These are phyloP conservation scores for Apostasia shenzhenica DNA, from an alignment of 106 monocot genomes.

Conservation along the genomic window DNA sequence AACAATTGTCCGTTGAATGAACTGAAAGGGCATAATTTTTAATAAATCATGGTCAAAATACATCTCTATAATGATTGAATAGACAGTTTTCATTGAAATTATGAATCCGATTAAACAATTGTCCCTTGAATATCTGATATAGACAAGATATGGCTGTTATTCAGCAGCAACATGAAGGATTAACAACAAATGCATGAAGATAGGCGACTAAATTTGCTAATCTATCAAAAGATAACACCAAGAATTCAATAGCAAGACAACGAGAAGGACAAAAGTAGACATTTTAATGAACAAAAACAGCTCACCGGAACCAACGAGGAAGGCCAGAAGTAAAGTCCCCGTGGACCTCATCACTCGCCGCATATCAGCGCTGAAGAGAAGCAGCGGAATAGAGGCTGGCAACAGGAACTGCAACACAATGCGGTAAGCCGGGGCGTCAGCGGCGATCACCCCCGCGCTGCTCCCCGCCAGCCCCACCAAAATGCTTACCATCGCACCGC, in stretches of 20 bases:
- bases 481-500: slow-evolving; percentile 63
- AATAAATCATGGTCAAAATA: no score
- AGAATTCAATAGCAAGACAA: not conserved
- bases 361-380: slow-evolving; percentile 77
- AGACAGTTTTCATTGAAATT: no score
- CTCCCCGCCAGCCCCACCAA: slow-evolving; percentile 68
- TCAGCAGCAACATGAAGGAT: no score
- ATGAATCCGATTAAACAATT: no score
- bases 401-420: slow-evolving; percentile 65
- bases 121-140: no score
- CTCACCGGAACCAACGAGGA: slow-evolving; percentile 72
- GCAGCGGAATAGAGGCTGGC: slow-evolving; percentile 57
- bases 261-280: not conserved
- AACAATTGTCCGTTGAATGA: no score
- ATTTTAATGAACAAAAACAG: not conserved
- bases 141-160: no score
- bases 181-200: no score
- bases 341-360: slow-evolving; percentile 54
- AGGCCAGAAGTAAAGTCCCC: slow-evolving; percentile 65
- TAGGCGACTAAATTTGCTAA: no score
- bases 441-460: slow-evolving; percentile 42
- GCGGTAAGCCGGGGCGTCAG: slow-evolving; percentile 47
- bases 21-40: no score
- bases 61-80: no score
- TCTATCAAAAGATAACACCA: no score